Evolutionary conservation across 176 grass and related monocot genomes (phyloP).

Genomic region (Aegilops umbellulata): DNA sequence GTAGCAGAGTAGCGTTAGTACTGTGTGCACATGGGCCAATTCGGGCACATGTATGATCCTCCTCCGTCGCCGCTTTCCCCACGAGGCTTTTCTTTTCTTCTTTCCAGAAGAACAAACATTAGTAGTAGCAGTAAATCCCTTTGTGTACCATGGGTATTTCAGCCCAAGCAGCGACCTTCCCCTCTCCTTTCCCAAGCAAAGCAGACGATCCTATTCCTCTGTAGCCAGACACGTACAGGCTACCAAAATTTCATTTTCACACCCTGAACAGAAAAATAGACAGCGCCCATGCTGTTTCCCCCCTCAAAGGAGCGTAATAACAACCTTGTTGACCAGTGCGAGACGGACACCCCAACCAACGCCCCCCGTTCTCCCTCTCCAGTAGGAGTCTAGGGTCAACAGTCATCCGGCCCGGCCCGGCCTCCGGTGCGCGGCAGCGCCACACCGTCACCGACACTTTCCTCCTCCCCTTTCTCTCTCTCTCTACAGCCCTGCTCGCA

Average conservation of each 20-base stretch:
- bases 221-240: background rate
- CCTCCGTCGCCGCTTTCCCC: background rate
- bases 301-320: too few species aligned
- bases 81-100: background rate
- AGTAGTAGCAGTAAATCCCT: background rate
- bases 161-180: background rate
- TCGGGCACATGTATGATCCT: background rate
- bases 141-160: background rate
- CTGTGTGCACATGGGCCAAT: background rate
- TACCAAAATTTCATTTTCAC: background rate
- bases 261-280: background rate
- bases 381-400: background rate
- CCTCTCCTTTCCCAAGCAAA: too few species aligned
- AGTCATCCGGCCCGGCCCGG: background rate
- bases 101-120: background rate
- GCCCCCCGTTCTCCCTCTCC: background rate
- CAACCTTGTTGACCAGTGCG: background rate
- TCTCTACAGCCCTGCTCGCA: too few species aligned
- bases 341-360: slow-evolving; percentile 27
- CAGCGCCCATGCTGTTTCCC: background rate
- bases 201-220: background rate
- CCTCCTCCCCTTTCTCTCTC: background rate
- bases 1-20: too few species aligned
- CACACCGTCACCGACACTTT: slow-evolving; percentile 27
- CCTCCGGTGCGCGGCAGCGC: too few species aligned